Conservation (phyloP, 139 green algal genomes). For the Coccomyxa sp. region DNA sequence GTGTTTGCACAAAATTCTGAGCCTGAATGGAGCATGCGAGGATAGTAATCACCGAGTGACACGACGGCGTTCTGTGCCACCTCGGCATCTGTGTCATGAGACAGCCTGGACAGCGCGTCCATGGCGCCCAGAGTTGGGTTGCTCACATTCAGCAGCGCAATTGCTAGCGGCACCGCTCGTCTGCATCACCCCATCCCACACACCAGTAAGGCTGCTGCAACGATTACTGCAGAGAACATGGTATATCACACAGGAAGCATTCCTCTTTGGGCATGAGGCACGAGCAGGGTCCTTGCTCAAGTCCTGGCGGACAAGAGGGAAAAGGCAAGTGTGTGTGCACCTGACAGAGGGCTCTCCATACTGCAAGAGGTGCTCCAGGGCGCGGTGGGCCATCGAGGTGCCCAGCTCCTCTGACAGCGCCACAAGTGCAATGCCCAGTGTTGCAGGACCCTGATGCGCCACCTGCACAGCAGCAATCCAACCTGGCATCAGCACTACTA, state of each 20-base stretch:
- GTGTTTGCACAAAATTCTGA: no score
- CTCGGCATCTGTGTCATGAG: conserved; percentile 83
- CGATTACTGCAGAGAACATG: no score
- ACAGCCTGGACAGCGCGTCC: conserved; percentile 89
- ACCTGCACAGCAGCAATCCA: conserved; percentile 29
- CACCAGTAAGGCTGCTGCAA: not conserved
- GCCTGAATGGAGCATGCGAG: not conserved
- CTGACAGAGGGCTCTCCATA: conserved; percentile 62
- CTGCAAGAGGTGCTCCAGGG: conserved; percentile 94
- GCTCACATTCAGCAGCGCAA: conserved; percentile 85
- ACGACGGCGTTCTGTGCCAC: conserved; percentile 83
- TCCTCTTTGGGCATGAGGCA: not conserved
- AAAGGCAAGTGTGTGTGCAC: conserved; percentile 1
- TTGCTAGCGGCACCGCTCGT: conserved; percentile 80
- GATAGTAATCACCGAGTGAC: conserved; percentile 49
- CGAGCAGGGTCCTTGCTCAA: not conserved
- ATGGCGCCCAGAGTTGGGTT: conserved; percentile 80
- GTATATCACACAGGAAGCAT: no score
- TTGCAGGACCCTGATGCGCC: conserved; percentile 78
- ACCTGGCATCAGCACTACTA: not conserved
- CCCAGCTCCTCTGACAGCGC: conserved; percentile 95
- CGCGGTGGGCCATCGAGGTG: conserved; percentile 75
- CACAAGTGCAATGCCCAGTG: conserved; percentile 88
- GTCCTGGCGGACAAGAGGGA: not conserved
- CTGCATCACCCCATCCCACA: conserved; percentile 22